Percentiles rank a stretch among this genome's conserved stretches.
phyloP scores from a whole-genome alignment of 768 basidiomycete genomes.

The Hirschioporus abietinus region DNA sequence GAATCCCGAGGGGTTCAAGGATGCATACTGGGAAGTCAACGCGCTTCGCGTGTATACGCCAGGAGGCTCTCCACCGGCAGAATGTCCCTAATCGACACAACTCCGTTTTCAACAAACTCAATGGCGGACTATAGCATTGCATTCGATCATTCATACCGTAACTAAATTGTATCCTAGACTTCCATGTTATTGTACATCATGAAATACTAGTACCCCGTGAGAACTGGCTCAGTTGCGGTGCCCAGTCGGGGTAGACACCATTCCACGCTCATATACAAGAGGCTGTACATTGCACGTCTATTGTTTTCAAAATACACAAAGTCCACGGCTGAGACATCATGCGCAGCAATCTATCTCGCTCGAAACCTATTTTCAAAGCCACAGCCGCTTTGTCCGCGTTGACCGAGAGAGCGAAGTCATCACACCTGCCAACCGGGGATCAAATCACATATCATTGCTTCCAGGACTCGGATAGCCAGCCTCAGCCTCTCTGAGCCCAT shows the following conservation, averaged over 20 bases:
- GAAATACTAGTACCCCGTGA: neutral
- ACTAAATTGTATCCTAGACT: neutral
- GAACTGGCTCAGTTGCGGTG: neutral
- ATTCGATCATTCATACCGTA: no score
- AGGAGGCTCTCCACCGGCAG: neutral
- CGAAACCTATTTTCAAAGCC: neutral
- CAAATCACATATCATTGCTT: neutral
- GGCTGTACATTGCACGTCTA: neutral
- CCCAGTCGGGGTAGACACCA: neutral
- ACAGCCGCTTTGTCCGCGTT: neutral
- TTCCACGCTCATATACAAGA: neutral
- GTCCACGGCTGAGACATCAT: neutral
- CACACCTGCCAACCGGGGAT: neutral
- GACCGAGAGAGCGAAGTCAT: neutral
- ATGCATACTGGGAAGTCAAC: slow-evolving; percentile 71
- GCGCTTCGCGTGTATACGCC: slow-evolving; percentile 50
- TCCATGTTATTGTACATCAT: neutral
- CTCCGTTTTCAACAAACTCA: neutral
- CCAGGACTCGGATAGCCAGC: neutral
- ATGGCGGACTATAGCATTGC: neutral
- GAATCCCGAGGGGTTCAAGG: slow-evolving; percentile 49
- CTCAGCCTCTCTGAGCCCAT: slow-evolving; percentile 1
- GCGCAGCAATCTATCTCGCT: neutral
- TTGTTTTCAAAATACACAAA: neutral
- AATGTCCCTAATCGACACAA: neutral